Base-by-base conservation (phyloP, 2,329 filamentous ascomycete species). In the Apiospora malaysiana region DNA sequence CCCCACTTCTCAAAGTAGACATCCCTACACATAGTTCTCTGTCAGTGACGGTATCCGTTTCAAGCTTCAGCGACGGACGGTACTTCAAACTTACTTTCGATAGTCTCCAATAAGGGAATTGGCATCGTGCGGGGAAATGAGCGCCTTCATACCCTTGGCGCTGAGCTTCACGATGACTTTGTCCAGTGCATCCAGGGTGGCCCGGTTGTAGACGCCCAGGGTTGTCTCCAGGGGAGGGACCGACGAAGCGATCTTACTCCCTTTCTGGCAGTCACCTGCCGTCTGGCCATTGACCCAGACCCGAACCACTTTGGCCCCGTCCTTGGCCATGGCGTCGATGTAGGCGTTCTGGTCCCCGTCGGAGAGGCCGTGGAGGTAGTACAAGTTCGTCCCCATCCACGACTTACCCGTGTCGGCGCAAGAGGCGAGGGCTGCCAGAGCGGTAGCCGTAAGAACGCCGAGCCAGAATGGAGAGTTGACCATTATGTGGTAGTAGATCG, bases 71-170 rank as follows among this genome's bases (percentile, higher is more conserved):
- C 14, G 14, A 32, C 25, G 25, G 49, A 16, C 25, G 46, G 46
- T 10, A 21, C 23, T 18, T 14, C 21, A 14, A 9, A 45, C 74
- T 71, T 70, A 76, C 74, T 65, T 70, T 45, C 73, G 70, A 27
- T 76, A 76, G 71, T 76, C 74, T 0, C 71, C 71, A 14, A 73
- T 25, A 5, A 77, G 72, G 4, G 76, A 73, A 71, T 78, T 79
- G 18, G 71, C 77, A 67, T 80, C 78, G 70, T 80, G 78, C 1
- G 79, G 79, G 9, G 78, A 79, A 68, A 80, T 76, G 67, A 80
- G 75, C 45, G 77, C 73, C 71, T 80, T 80, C 70, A 80, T 79
- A 42, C 75, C 76, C 68, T 78, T 78, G 59, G 74, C 65, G 3
- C 68, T 51, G 23, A 79, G 71, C 70, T 79, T 78, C 37, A 75